phyloP scores from a whole-genome alignment of 495 filamentous ascomycete genomes.

The Articulospora tetracladia region DNA sequence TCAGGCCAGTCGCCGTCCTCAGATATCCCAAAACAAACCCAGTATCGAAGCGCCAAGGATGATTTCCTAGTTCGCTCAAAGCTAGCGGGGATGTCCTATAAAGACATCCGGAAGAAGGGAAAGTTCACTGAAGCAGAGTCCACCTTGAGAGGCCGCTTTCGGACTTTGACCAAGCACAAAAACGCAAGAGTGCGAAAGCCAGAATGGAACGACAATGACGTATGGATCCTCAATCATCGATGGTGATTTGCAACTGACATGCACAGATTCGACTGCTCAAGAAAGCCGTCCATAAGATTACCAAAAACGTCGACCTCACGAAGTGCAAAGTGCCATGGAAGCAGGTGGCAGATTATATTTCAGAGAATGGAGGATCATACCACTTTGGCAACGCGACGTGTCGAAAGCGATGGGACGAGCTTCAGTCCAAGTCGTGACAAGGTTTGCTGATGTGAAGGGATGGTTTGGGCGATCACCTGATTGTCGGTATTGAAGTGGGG shows the following conservation, averaged over 20 bases:
- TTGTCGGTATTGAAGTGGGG: not conserved
- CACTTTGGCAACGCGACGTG: slow-evolving; percentile 83
- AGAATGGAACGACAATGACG: slow-evolving; percentile 71
- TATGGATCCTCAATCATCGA: slow-evolving; percentile 28
- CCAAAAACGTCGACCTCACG: slow-evolving; percentile 17
- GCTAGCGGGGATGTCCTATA: slow-evolving; percentile 69
- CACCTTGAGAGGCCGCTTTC: slow-evolving; percentile 75
- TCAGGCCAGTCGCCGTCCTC: not conserved
- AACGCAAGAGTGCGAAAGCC: slow-evolving; percentile 74
- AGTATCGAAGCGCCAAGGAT: slow-evolving; percentile 43
- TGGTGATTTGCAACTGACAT: slow-evolving; percentile 12
- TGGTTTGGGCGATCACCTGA: not conserved
- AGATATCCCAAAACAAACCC: slow-evolving; percentile 7
- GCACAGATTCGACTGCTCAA: slow-evolving; percentile 44
- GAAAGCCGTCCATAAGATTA: slow-evolving; percentile 40
- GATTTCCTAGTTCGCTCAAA: slow-evolving; percentile 62
- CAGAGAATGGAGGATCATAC: slow-evolving; percentile 68
- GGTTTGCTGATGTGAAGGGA: not conserved
- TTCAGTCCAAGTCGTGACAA: slow-evolving; percentile 8
- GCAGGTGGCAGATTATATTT: slow-evolving; percentile 70
- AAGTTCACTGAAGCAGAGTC: slow-evolving; percentile 78
- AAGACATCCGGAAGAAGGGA: slow-evolving; percentile 65
- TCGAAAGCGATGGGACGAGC: slow-evolving; percentile 74
- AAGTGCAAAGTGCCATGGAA: slow-evolving; percentile 74
- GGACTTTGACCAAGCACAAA: slow-evolving; percentile 75